phyloP scores from a whole-genome alignment of 1,284 basidiomycete genomes.

The Entoloma clypeatum region DNA sequence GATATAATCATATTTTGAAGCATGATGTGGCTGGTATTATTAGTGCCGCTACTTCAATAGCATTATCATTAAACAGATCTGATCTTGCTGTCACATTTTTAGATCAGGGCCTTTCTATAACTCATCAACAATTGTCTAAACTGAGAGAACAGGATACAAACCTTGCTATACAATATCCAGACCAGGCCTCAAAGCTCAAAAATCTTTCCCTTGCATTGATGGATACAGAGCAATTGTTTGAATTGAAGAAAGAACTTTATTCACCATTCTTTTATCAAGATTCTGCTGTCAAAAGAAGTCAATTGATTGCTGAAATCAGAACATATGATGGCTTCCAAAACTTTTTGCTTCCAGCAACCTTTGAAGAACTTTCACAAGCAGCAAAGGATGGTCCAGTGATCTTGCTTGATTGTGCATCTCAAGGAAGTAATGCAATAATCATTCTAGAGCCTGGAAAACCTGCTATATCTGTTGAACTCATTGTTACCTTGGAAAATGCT shows the following conservation, averaged over 20 bases:
- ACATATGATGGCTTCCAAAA: slow-evolving; percentile 13
- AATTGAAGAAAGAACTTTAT: neutral
- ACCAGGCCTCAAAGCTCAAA: neutral
- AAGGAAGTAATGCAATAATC: slow-evolving; percentile 17
- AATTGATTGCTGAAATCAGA: slow-evolving; percentile 13
- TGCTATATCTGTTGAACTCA: slow-evolving; percentile 10
- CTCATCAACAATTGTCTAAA: slow-evolving; percentile 6
- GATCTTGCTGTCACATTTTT: slow-evolving; percentile 9
- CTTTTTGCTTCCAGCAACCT: slow-evolving; percentile 18
- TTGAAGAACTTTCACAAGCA: slow-evolving; percentile 9
- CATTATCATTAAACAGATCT: neutral
- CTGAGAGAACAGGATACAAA: neutral
- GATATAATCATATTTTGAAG: slow-evolving; percentile 5
- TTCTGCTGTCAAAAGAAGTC: slow-evolving; percentile 6
- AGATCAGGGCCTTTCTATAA: slow-evolving; percentile 10
- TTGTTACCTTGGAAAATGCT: neutral
- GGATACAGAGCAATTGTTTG: neutral
- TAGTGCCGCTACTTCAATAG: slow-evolving; percentile 2
- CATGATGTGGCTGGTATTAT: slow-evolving; percentile 4
- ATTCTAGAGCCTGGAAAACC: slow-evolving; percentile 8
- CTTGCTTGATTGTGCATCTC: slow-evolving; percentile 13
- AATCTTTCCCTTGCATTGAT: neutral
- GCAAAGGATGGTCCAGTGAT: slow-evolving; percentile 17
- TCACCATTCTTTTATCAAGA: neutral
- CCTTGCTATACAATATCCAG: slow-evolving; percentile 1